Evolutionary conservation across 2,329 filamentous ascomycete genomes (phyloP), one percentile per base, ranked within the genome.

Genomic region (Diaporthe velutina): DNA sequence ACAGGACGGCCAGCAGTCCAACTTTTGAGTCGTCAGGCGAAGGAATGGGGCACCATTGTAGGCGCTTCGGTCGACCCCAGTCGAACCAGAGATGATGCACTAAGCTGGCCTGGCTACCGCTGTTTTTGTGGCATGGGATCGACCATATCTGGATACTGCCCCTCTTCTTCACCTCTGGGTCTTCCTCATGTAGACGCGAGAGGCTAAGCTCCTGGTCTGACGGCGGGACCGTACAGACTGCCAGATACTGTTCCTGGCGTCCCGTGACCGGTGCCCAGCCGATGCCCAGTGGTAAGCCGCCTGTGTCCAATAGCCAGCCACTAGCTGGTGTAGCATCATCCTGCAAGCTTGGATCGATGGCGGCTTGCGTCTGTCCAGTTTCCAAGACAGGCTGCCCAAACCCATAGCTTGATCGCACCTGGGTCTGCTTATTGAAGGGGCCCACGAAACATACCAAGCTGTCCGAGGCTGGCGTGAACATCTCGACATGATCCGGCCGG

Each of bases 301-400:
- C 89, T 0, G 86, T 83, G 74, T 92, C 87, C 19, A 92, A 78
- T 77, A 90, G 82, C 88, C 88, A 91, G 5, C 88, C 89, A 78
- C 78, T 38, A 12, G 74, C 30, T 33, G 61, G 48, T 28, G 19
- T 70, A 17, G 68, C 30, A 76, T 64, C n/a, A 76, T 67, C n/a
- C 80, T 81, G 42, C 76, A 72, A 42, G 15, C 77, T 74, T 9
- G 74, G 66, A 2, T 77, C 70, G n/a, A 82, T 78, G 13, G 79
- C 75, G 7, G 80, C 77, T 28, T 82, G 76, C 0, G 82, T 80
- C 12, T 84, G 61, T 0, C 83, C 83, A 0, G 78, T 77, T 10
- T 83, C 74, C 55, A 79, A 3, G 79, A 79, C 33, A 83, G 57
- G 0, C 79, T 42, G 73, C 78, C 67, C 68, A 48, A 30, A 64